A percentile compares a stretch with the other conserved stretches of the same genome.
phyloP scores from a whole-genome alignment of 306 rosid genomes.

The Cucurbita moschata region DNA sequence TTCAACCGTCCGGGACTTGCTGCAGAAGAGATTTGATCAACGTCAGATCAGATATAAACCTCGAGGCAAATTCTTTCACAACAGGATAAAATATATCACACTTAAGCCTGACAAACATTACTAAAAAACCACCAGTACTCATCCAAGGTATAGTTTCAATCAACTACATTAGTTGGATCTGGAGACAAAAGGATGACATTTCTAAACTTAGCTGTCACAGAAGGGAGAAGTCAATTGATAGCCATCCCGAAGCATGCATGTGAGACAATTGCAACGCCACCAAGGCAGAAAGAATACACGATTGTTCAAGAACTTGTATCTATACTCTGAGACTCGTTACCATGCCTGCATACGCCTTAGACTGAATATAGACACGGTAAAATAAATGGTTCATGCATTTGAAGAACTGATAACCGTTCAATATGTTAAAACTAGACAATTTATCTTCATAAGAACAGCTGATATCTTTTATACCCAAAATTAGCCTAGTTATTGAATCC shows the following conservation, averaged over 20 bases:
- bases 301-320: neutral
- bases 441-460: neutral
- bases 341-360: neutral
- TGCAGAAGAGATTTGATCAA: conserved; percentile 28
- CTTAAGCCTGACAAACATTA: neutral
- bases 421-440: neutral
- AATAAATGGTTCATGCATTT: neutral
- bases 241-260: neutral
- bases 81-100: neutral
- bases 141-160: neutral
- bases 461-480: neutral
- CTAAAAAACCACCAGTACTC: neutral
- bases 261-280: neutral
- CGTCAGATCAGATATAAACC: conserved; percentile 8
- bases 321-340: neutral
- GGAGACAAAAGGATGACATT: neutral
- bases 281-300: neutral
- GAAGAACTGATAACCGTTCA: neutral
- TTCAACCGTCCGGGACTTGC: conserved; percentile 43
- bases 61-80: neutral
- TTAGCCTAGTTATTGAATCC: neutral
- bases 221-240: neutral
- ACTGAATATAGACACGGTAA: neutral
- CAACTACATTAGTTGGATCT: neutral
- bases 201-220: neutral